These are phyloP conservation scores for Claviceps humidiphila DNA, from an alignment of 2,329 filamentous ascomycete species.

Conservation along the genomic window DNA sequence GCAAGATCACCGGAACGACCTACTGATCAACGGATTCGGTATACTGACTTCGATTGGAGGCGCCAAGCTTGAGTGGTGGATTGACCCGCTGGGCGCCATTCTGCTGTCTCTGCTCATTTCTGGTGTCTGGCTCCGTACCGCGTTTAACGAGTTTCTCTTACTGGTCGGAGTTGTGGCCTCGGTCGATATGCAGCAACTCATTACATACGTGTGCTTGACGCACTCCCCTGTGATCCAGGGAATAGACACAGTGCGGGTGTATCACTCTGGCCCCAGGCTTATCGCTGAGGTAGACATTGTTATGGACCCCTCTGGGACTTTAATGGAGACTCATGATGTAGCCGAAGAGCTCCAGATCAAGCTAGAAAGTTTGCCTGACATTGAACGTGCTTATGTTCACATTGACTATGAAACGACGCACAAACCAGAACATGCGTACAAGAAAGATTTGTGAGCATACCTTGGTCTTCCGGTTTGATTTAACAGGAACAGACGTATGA, in stretches of 20 bases:
- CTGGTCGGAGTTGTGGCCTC: conserved; percentile 82
- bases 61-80: conserved; percentile 81
- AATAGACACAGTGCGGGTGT: conserved; percentile 91
- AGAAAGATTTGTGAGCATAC: conserved; percentile 41
- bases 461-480: neutral
- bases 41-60: conserved; percentile 86
- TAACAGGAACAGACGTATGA: neutral
- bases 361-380: conserved; percentile 78
- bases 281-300: conserved; percentile 96
- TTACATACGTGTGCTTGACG: conserved; percentile 84
- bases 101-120: conserved; percentile 68
- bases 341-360: conserved; percentile 92
- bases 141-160: conserved; percentile 78
- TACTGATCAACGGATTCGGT: conserved; percentile 93
- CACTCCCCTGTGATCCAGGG: conserved; percentile 70
- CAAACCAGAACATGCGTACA: conserved; percentile 65
- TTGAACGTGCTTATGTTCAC: conserved; percentile 91
- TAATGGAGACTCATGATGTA: conserved; percentile 77
- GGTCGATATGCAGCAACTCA: conserved; percentile 77
- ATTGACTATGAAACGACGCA: conserved; percentile 96
- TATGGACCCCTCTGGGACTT: conserved; percentile 63
- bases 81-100: conserved; percentile 86
- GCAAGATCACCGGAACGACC: conserved; percentile 94
- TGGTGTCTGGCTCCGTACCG: conserved; percentile 69
- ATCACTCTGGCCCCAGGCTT: conserved; percentile 76